Evolutionary conservation across 768 basidiomycete genomes (phyloP), one percentile per base, ranked within the genome.

Genomic region (Boletus eberwhitei): DNA sequence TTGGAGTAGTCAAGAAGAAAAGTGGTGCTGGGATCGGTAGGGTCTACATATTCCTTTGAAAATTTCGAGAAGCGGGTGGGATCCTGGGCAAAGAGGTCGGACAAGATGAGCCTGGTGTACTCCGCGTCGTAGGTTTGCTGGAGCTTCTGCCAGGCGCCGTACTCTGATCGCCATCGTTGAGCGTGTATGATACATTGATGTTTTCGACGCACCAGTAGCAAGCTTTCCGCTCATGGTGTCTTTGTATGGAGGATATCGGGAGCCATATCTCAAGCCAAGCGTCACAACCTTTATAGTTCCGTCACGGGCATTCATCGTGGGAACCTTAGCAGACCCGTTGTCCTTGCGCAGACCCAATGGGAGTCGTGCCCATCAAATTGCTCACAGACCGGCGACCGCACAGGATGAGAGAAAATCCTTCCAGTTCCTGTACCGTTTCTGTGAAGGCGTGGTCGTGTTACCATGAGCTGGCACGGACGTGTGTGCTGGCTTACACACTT

Each of bases 1-100:
- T 99, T 98, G 68, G 93, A 97, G 77, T 90, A 95, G 74, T 99
- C 96, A 68, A 97, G 80, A 56, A 99, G 82, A 77, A 99, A 81
- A 48, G 88, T 87, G 49, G 87, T 86, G 57, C 79, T 77, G 8
- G 86, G 79, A 46, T 87, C 86, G 40, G 77, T 77, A 8, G 80
- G 66, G 24, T 89, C 84, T 38, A 78, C 77, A 74, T 94, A 95
- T 58, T 85, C 79, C 50, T 78, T 80, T 42, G 87, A 91, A 75
- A 93, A 94, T 67, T 87, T 91, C 45, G 81, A 66, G 78, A 98
- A 99, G 54, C 97, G 88, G 52, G 81, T 55, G 16, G 94, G 86
- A 75, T 98, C 94, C 65, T 87, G 78, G 19, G 85, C 85, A 70
- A 99, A 99, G 65, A 99, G 90, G 54, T 97, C 88, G 74, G 89